Evolutionary conservation across 2,329 filamentous ascomycete genomes (phyloP), one percentile per base, ranked within the genome.

Genomic region (Aspergillus caelatus): DNA sequence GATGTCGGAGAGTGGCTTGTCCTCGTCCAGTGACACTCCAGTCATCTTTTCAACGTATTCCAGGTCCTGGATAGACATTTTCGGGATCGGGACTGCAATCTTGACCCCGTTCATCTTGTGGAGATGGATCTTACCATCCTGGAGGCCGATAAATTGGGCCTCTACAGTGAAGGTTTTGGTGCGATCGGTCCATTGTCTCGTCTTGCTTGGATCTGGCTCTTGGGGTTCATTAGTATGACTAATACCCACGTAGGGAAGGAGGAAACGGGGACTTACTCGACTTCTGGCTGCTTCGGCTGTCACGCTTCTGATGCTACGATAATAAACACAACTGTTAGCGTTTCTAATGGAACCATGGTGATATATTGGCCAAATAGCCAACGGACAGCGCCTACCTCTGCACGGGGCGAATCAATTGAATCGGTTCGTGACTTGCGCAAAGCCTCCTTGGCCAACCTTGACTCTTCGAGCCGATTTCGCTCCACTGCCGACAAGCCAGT

Each of bases 31-130:
- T 14, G 94, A 97, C 57, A 93, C 86, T 41, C 94, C 93, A n/a
- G 94, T 95, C 19, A 88, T 83, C 64, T 86, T 88, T 79, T 99
- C 95, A 61, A 99, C 94, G 72, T 96, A 98, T 79, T 97, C 94
- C 45, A 99, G 84, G 79, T 99, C 95, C 73, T 94, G 91, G 48
- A 93, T 85, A 0, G 94, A 96, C 95, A 99, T 99, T 77, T 99
- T 99, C 45, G 88, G 84, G 32, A 98, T 88, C 2, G 95, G 95
- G 4, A 99, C 95, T 10, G 95, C 95, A 78, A 99, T 99, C 79
- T 98, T 98, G 72, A 99, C 93, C 43, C 95, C 95, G 75, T 99
- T 99, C 80, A 93, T 86, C 82, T 99, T 99, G 83, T 99, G 95
- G 26, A 99, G 84, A 78, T 99, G 96, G 68, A 99, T 96, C 79